Percentiles rank a stretch among this genome's conserved stretches.
Evolutionary conservation across 2,329 filamentous ascomycete genomes (phyloP).

Genomic region (Emmonsiellopsis sp.): DNA sequence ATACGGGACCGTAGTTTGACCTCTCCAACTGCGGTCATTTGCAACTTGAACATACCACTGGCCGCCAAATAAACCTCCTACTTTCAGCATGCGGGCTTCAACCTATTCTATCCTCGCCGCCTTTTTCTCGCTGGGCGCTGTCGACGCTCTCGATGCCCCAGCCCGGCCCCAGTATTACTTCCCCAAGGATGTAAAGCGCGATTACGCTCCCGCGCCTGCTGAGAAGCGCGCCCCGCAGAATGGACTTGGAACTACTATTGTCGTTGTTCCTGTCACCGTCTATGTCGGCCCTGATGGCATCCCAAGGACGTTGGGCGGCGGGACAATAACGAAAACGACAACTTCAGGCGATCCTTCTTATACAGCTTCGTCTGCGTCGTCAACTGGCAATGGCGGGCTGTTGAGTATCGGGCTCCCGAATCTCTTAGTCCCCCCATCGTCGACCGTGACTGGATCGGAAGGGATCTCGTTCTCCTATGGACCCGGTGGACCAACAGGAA

Average conservation of each 20-base stretch:
- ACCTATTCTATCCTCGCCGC: not conserved
- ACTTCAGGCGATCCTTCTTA: not conserved
- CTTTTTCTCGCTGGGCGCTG: not conserved
- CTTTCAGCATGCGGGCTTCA: not conserved
- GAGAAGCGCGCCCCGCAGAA: conserved; percentile 11
- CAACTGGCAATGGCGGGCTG: not conserved
- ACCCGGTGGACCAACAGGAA: not conserved
- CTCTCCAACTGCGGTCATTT: too few relatives aligned
- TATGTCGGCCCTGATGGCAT: conserved; percentile 10
- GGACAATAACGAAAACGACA: conserved; percentile 15
- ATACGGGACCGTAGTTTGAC: not conserved
- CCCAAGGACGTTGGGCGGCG: conserved; percentile 7
- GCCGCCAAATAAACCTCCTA: not conserved
- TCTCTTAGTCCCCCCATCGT: not conserved
- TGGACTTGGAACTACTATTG: conserved; percentile 2
- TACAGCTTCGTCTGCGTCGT: not conserved
- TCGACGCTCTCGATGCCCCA: not conserved
- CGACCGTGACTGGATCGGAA: not conserved
- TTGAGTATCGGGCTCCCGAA: not conserved
- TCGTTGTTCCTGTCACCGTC: conserved; percentile 11
- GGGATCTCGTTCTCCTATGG: not conserved
- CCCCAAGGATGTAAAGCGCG: conserved; percentile 21
- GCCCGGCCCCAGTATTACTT: conserved; percentile 9
- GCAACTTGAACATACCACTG: too few relatives aligned
- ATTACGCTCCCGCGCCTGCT: conserved; percentile 7